Conservation (phyloP, 306 rosid genomes). For the Ziziphus jujuba region DNA sequence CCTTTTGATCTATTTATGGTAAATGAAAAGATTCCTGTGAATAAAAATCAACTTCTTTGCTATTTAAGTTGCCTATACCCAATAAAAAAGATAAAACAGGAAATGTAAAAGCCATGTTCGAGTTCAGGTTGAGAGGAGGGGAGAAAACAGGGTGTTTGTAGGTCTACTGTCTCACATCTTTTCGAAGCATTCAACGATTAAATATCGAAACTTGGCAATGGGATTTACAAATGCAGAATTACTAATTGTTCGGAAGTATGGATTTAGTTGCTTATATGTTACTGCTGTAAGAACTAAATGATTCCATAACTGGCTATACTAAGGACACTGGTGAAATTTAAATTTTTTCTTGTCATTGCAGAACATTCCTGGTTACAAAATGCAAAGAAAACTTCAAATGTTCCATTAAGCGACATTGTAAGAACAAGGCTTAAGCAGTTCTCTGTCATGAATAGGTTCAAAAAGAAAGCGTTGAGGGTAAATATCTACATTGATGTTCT, state of each 20-base stretch:
- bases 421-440: slow-evolving; percentile 94
- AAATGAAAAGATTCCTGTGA: no score
- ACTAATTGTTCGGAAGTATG: neutral
- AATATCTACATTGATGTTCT: slow-evolving; percentile 41
- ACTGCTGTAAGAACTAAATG: slow-evolving; percentile 10
- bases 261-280: neutral
- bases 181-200: neutral
- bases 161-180: slow-evolving; percentile 1
- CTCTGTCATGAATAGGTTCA: slow-evolving; percentile 97
- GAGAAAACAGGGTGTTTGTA: neutral
- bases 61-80: neutral
- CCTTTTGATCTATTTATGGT: no score
- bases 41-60: no score
- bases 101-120: slow-evolving; percentile 7
- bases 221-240: neutral
- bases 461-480: slow-evolving; percentile 94
- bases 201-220: neutral
- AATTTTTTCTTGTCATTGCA: slow-evolving; percentile 36
- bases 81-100: slow-evolving; percentile 1
- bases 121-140: slow-evolving; percentile 3
- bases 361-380: slow-evolving; percentile 98
- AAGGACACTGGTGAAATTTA: neutral
- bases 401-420: slow-evolving; percentile 95
- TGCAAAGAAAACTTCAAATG: slow-evolving; percentile 92
- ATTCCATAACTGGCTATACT: neutral